Evolutionary conservation across 1,139 yeast genomes (phyloP).

Genomic region (Kodamaea anthophila): DNA sequence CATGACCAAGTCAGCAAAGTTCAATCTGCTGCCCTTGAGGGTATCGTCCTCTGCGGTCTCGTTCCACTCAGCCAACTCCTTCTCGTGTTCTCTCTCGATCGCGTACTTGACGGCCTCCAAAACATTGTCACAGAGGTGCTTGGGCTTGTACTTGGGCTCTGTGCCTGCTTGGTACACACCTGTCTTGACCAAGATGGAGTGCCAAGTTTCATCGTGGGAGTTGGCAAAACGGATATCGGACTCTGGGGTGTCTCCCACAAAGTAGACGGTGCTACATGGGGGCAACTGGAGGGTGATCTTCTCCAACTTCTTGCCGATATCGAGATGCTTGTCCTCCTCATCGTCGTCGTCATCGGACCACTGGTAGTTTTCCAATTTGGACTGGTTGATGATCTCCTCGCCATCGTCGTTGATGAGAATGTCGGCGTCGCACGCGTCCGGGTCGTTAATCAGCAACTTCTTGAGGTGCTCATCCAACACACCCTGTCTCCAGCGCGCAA

Average conservation of each 20-base stretch:
- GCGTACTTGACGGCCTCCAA: constrained; percentile 79
- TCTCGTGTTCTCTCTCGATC: constrained; percentile 69
- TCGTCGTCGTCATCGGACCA: constrained; percentile 28
- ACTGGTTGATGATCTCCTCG: constrained; percentile 42
- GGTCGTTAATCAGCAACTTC: constrained; percentile 42
- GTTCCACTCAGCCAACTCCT: constrained; percentile 70
- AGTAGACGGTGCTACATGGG: constrained; percentile 79
- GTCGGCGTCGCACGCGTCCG: constrained; percentile 42
- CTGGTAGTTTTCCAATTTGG: constrained; percentile 34
- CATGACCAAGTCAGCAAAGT: constrained; percentile 45
- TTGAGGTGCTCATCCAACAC: constrained; percentile 69
- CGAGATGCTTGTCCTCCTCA: constrained; percentile 18
- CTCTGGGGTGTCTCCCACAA: constrained; percentile 92
- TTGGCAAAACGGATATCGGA: constrained; percentile 84
- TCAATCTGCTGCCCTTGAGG: constrained; percentile 31
- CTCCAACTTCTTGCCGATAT: constrained; percentile 26
- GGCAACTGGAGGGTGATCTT: constrained; percentile 55
- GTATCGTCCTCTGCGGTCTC: constrained; percentile 34
- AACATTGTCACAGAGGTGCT: constrained; percentile 64
- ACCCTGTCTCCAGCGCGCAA: constrained; percentile 71
- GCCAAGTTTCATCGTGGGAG: constrained; percentile 80
- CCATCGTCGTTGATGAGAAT: constrained; percentile 44
- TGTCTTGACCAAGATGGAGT: constrained; percentile 75
- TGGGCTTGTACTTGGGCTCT: constrained; percentile 71
- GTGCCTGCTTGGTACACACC: constrained; percentile 84